Evolutionary conservation across 768 basidiomycete species (phyloP).

Genomic region (Gymnopilus dilepis): DNA sequence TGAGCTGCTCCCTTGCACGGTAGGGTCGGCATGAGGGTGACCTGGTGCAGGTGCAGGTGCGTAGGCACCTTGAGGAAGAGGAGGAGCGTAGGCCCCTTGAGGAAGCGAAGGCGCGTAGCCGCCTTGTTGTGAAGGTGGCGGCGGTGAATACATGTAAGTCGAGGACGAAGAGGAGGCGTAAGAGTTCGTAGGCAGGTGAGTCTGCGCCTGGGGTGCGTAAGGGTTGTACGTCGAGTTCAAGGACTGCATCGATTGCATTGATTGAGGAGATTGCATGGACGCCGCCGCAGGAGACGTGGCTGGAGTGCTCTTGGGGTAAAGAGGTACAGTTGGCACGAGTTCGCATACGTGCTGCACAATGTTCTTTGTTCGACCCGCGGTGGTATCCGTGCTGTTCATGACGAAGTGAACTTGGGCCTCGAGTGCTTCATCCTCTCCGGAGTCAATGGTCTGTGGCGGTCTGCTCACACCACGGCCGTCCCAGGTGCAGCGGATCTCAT

Average conservation of each 20-base stretch:
- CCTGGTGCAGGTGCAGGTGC: constrained; percentile 12
- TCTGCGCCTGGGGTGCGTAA: neutral
- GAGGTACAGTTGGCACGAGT: constrained; percentile 75
- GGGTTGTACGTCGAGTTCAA: constrained; percentile 1
- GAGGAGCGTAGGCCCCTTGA: neutral
- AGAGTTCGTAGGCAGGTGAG: constrained; percentile 19
- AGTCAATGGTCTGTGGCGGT: constrained; percentile 62
- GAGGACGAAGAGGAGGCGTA: constrained; percentile 21
- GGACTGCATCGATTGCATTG: constrained; percentile 4
- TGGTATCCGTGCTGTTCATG: constrained; percentile 67
- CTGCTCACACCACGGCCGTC: constrained; percentile 72
- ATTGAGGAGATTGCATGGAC: neutral
- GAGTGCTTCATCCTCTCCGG: constrained; percentile 63
- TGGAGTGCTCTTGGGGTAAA: constrained; percentile 44
- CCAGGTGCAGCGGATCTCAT: constrained; percentile 88
- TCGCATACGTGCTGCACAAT: constrained; percentile 79
- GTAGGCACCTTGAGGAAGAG: constrained; percentile 17
- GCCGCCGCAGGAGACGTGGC: constrained; percentile 20
- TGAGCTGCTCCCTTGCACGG: constrained; percentile 14
- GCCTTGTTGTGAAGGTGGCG: constrained; percentile 15
- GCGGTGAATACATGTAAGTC: constrained; percentile 13
- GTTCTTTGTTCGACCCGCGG: constrained; percentile 48
- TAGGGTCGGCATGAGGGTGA: constrained; percentile 11
- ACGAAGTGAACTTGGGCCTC: constrained; percentile 89
- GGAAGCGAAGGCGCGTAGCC: constrained; percentile 14